These are phyloP conservation scores for Auricularia cornea DNA, from an alignment of 768 basidiomycete genomes.

Conservation along the genomic window DNA sequence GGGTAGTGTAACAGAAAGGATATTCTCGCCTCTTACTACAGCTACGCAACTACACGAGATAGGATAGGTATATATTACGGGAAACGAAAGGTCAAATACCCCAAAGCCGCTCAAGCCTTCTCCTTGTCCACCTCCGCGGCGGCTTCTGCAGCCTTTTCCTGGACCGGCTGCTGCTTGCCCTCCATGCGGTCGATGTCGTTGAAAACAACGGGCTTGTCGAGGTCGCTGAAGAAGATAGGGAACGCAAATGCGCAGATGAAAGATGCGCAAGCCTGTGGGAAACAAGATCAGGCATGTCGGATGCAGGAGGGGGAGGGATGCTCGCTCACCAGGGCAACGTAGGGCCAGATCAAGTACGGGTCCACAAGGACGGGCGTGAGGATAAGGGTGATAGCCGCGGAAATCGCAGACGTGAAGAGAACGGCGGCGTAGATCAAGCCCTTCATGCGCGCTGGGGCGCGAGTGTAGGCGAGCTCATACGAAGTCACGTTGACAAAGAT, in stretches of 20 bases:
- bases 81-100: no score
- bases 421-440: slow-evolving; percentile 21
- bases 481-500: slow-evolving; percentile 24
- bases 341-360: slow-evolving; percentile 23
- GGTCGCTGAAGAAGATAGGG: slow-evolving; percentile 20
- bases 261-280: slow-evolving; percentile 9
- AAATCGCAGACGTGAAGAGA: slow-evolving; percentile 21
- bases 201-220: slow-evolving; percentile 16
- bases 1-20: no score
- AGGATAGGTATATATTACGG: no score
- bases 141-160: slow-evolving; percentile 1
- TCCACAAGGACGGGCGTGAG: slow-evolving; percentile 18
- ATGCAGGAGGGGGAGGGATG: no score
- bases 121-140: slow-evolving; percentile 5
- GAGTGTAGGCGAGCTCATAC: slow-evolving; percentile 26
- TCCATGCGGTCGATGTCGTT: slow-evolving; percentile 12
- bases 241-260: slow-evolving; percentile 17
- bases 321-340: slow-evolving; percentile 12
- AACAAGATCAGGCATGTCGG: slow-evolving; percentile 1
- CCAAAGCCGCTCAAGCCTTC: background rate
- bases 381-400: slow-evolving; percentile 20
- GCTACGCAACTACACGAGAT: no score
- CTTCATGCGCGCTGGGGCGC: slow-evolving; percentile 24
- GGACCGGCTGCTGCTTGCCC: slow-evolving; percentile 9
- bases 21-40: no score